Conservation (phyloP, 2,329 filamentous ascomycete genomes). For the Colletotrichum lindemuthianum region DNA sequence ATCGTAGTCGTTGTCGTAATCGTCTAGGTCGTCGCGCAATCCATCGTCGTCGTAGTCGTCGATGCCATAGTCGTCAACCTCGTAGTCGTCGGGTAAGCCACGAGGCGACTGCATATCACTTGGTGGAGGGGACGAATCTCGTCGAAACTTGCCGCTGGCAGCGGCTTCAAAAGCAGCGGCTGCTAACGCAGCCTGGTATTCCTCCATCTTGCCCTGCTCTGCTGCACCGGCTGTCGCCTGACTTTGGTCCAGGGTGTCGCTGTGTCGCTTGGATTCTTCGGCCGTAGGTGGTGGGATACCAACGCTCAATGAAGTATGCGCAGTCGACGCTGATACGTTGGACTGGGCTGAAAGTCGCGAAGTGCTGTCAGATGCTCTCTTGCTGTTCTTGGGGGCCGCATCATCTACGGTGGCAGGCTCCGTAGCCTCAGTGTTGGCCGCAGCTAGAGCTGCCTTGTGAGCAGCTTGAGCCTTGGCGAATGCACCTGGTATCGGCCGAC, state of each 20-base stretch:
- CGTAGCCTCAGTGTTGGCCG: slow-evolving; percentile 36
- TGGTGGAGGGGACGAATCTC: slow-evolving; percentile 60
- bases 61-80: slow-evolving; percentile 39
- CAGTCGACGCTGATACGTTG: slow-evolving; percentile 58
- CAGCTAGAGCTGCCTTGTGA: slow-evolving; percentile 45
- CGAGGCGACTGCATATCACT: slow-evolving; percentile 41
- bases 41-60: slow-evolving; percentile 65
- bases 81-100: slow-evolving; percentile 37
- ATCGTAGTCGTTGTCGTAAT: slow-evolving; percentile 82
- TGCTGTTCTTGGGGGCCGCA: slow-evolving; percentile 54
- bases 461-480: slow-evolving; percentile 64
- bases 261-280: slow-evolving; percentile 27
- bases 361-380: slow-evolving; percentile 58
- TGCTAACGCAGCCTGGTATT: slow-evolving; percentile 86
- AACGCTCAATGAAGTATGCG: slow-evolving; percentile 61
- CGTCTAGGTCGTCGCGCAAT: slow-evolving; percentile 59
- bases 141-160: slow-evolving; percentile 78
- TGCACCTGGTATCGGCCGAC: slow-evolving; percentile 67
- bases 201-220: slow-evolving; percentile 56
- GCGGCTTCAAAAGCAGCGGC: slow-evolving; percentile 82
- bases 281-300: slow-evolving; percentile 19
- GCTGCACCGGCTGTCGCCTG: slow-evolving; percentile 37
- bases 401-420: slow-evolving; percentile 38
- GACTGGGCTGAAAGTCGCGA: slow-evolving; percentile 57
- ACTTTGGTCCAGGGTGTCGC: slow-evolving; percentile 21